A percentile compares a stretch with the other conserved stretches of the same genome.
Evolutionary conservation across 805 yeast species (phyloP).

Genomic region (Candida broadrunensis): DNA sequence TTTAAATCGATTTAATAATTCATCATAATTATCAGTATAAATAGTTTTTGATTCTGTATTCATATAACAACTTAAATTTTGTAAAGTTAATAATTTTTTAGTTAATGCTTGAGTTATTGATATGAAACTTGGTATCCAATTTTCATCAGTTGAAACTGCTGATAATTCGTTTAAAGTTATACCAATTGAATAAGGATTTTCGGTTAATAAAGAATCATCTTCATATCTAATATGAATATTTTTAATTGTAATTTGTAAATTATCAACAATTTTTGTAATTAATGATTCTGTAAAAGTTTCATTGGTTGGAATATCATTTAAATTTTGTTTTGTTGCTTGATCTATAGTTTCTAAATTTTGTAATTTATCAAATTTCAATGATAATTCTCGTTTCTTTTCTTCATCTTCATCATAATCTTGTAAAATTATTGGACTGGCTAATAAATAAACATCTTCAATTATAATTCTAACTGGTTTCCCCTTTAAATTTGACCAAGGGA

Average conservation of each 20-base stretch:
- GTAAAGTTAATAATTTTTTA: slow-evolving; percentile 72
- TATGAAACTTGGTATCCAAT: slow-evolving; percentile 85
- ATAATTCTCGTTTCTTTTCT: slow-evolving; percentile 56
- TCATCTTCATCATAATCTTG: slow-evolving; percentile 55
- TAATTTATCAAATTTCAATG: slow-evolving; percentile 64
- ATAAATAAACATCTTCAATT: slow-evolving; percentile 80
- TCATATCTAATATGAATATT: slow-evolving; percentile 93
- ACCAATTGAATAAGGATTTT: slow-evolving; percentile 78
- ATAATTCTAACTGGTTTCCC: slow-evolving; percentile 86
- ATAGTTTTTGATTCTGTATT: slow-evolving; percentile 52
- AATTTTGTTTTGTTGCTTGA: slow-evolving; percentile 36
- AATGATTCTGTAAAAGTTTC: slow-evolving; percentile 85
- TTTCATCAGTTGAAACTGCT: slow-evolving; percentile 82
- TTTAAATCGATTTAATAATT: slow-evolving; percentile 1
- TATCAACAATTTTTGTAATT: slow-evolving; percentile 87
- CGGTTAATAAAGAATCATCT: slow-evolving; percentile 69
- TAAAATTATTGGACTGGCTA: slow-evolving; percentile 72
- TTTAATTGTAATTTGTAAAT: slow-evolving; percentile 84
- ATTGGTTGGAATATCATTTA: slow-evolving; percentile 46
- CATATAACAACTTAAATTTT: slow-evolving; percentile 79
- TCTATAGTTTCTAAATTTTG: slow-evolving; percentile 65
- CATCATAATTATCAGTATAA: not conserved
- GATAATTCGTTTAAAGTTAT: slow-evolving; percentile 80
- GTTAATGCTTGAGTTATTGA: slow-evolving; percentile 65
- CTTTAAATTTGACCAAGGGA: slow-evolving; percentile 95